Evolutionary conservation across 306 rosid species (phyloP).

Genomic region (Glycyrrhiza uralensis): DNA sequence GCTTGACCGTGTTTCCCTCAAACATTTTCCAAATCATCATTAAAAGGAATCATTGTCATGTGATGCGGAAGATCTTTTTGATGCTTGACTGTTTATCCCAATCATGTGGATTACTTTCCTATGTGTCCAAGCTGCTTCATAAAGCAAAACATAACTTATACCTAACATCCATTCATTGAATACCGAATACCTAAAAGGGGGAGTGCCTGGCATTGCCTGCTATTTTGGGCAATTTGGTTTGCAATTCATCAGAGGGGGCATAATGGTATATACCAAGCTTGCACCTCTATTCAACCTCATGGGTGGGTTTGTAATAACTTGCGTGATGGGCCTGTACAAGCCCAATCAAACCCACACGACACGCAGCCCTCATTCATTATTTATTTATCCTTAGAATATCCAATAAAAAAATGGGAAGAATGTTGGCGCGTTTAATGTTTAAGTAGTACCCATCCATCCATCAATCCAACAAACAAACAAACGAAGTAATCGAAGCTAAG

Average conservation of each 20-base stretch:
- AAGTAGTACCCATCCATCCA: neutral
- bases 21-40: neutral
- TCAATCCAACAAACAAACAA: neutral
- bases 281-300: slow-evolving; percentile 4
- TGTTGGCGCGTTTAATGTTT: neutral
- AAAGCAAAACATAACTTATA: slow-evolving; percentile 6
- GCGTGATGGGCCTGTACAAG: neutral
- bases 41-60: neutral
- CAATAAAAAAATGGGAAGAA: neutral
- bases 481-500: neutral
- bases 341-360: slow-evolving; percentile 20
- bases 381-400: neutral
- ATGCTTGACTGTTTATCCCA: neutral
- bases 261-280: slow-evolving; percentile 28
- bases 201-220: too few relatives aligned
- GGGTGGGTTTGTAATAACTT: slow-evolving; percentile 21
- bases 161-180: neutral
- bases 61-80: neutral
- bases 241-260: neutral
- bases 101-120: neutral
- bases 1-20: neutral
- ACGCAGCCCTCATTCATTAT: neutral
- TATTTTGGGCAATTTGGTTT: neutral
- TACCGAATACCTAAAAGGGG: neutral
- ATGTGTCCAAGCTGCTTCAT: neutral